Base-by-base conservation (phyloP, 148 eudicot genomes). In the Hydrangea macrophylla region DNA sequence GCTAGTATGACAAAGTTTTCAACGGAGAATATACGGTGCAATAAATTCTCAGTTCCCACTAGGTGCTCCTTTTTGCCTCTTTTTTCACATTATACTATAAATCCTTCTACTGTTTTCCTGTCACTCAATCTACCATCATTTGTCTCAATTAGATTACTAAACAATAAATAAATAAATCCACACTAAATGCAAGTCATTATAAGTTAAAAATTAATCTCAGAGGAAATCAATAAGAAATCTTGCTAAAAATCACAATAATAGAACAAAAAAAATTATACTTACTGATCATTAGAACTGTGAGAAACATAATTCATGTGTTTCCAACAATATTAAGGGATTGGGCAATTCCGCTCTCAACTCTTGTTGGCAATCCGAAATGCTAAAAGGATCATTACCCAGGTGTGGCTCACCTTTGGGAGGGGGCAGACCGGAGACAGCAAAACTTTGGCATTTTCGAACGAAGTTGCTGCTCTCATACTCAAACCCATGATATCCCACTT, bases 81-180 rank as follows among this genome's bases (percentile, higher is more conserved):
- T 51, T 32, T 48, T 11, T 25, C 26, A 37, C 57, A 48, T n/a
- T 11, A 17, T 18, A 10, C 39, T n/a, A n/a, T n/a, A n/a, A n/a
- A n/a, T 64, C 40, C 67, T 26, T 22, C 18, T 18, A 30, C 68
- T n/a, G 22, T n/a, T 45, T 65, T 8, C 54, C 13, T 65, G 20
- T 40, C 26, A 23, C 17, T 48, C 31, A 5, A 20, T n/a, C 30
- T 18, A 13, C 6, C 57, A 64, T 30, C 28, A 30, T 48, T 63
- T 23, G 0, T 31, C 56, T 20, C 27, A 17, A 27, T 44, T 26
- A 18, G 45, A 4, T 20, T 60, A 27, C 12, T n/a, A n/a, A n/a
- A n/a, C n/a, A n/a, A n/a, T n/a, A n/a, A n/a, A n/a, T n/a, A n/a
- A n/a, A n/a, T n/a, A n/a, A n/a, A n/a, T n/a, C n/a, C n/a, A n/a